These are phyloP conservation scores for Leccinum pachyderme DNA, from an alignment of 1,284 basidiomycete species.

Conservation along the genomic window DNA sequence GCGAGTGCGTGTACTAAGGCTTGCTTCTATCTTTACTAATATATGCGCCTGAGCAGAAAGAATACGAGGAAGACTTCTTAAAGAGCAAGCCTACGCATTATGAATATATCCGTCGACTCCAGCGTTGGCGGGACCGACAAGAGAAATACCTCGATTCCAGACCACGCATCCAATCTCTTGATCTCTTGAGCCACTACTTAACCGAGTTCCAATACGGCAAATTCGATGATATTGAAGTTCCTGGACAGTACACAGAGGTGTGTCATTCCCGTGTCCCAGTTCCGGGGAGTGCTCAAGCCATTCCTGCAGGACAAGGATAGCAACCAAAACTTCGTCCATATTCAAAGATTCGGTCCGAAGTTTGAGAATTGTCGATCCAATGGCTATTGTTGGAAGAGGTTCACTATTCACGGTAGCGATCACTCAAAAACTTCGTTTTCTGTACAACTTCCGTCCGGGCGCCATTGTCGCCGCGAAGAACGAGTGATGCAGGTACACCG, in stretches of 20 bases:
- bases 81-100: conserved; percentile 77
- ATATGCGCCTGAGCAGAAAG: conserved; percentile 49
- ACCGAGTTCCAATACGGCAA: conserved; percentile 98
- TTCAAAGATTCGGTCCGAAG: conserved; percentile 88
- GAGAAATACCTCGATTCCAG: conserved; percentile 83
- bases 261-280: conserved; percentile 13
- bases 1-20: conserved; percentile 46
- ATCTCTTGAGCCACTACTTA: conserved; percentile 89
- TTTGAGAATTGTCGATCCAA: conserved; percentile 87
- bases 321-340: conserved; percentile 89
- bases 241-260: conserved; percentile 97
- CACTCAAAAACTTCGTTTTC: conserved; percentile 87
- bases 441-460: conserved; percentile 86
- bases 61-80: conserved; percentile 93
- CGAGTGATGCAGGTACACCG: conserved; percentile 90
- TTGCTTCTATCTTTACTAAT: conserved; percentile 1
- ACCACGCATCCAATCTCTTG: conserved; percentile 85
- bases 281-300: conserved; percentile 3
- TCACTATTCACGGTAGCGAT: conserved; percentile 93
- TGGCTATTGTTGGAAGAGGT: conserved; percentile 87
- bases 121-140: conserved; percentile 92
- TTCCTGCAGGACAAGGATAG: conserved; percentile 83
- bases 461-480: conserved; percentile 92
- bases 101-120: conserved; percentile 88
- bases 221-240: conserved; percentile 98